These are phyloP conservation scores for Uromyces viciae-fabae DNA, from an alignment of 1,284 basidiomycete species.

Conservation along the genomic window DNA sequence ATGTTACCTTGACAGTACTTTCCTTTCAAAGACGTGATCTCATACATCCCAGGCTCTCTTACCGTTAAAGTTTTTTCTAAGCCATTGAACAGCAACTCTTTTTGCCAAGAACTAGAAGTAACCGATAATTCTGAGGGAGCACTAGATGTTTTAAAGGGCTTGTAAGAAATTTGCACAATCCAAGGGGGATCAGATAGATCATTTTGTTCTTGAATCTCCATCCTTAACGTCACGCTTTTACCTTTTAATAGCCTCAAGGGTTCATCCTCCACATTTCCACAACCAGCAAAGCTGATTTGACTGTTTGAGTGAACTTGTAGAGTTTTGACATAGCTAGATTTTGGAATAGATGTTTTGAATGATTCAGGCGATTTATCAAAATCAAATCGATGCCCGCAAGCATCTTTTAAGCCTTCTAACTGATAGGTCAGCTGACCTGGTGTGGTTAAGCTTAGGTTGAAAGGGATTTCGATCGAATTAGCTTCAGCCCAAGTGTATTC, in stretches of 20 bases:
- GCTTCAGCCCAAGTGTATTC: slow-evolving; percentile 43
- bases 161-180: slow-evolving; percentile 65
- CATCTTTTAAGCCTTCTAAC: slow-evolving; percentile 21
- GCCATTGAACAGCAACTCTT: slow-evolving; percentile 17
- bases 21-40: slow-evolving; percentile 68
- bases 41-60: slow-evolving; percentile 72
- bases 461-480: slow-evolving; percentile 27
- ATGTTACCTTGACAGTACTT: slow-evolving; percentile 74
- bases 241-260: slow-evolving; percentile 73
- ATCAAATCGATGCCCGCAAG: slow-evolving; percentile 34
- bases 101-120: neutral
- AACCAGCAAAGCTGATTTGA: slow-evolving; percentile 38
- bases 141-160: slow-evolving; percentile 56
- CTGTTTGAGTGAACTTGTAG: slow-evolving; percentile 35
- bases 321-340: slow-evolving; percentile 5
- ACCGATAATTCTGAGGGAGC: slow-evolving; percentile 46
- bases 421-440: slow-evolving; percentile 31
- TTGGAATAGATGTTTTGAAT: neutral
- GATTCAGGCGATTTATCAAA: slow-evolving; percentile 21
- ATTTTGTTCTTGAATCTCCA: slow-evolving; percentile 55
- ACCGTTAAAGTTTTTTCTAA: slow-evolving; percentile 7
- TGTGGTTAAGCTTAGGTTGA: slow-evolving; percentile 27
- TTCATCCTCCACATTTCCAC: slow-evolving; percentile 57
- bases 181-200: slow-evolving; percentile 66
- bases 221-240: slow-evolving; percentile 61